Evolutionary conservation across 345 rosid species (phyloP).

Genomic region (Citrus medica): DNA sequence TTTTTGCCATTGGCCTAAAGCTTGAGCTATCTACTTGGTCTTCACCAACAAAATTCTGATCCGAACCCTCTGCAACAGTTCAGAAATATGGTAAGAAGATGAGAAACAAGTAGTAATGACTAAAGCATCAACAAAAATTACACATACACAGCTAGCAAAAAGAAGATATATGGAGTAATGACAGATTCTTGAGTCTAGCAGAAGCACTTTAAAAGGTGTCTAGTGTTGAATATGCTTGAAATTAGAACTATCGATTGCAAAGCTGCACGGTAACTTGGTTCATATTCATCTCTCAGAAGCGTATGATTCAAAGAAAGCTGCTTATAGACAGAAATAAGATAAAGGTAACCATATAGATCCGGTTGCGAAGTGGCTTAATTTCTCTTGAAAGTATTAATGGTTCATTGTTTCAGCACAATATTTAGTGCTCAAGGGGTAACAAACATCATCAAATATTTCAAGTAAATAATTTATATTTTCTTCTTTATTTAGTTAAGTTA

Average conservation of each 20-base stretch:
- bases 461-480: neutral
- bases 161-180: neutral
- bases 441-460: too few relatives aligned
- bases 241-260: neutral
- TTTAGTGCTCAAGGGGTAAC: neutral
- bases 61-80: slow-evolving; percentile 52
- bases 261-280: neutral
- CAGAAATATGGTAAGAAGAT: slow-evolving; percentile 9
- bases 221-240: neutral
- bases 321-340: neutral
- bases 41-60: slow-evolving; percentile 68
- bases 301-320: neutral
- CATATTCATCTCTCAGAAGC: neutral
- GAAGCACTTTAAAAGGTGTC: neutral
- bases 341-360: neutral
- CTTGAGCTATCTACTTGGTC: slow-evolving; percentile 26
- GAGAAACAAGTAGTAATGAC: neutral
- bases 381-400: too few relatives aligned
- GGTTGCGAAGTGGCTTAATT: neutral
- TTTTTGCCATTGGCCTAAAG: slow-evolving; percentile 20
- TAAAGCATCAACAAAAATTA: neutral
- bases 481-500: neutral
- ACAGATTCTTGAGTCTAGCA: neutral
- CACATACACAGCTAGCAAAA: neutral
- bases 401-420: neutral